phyloP scores from a whole-genome alignment of 768 basidiomycete species.

The Naganishia vaughanmartiniae region DNA sequence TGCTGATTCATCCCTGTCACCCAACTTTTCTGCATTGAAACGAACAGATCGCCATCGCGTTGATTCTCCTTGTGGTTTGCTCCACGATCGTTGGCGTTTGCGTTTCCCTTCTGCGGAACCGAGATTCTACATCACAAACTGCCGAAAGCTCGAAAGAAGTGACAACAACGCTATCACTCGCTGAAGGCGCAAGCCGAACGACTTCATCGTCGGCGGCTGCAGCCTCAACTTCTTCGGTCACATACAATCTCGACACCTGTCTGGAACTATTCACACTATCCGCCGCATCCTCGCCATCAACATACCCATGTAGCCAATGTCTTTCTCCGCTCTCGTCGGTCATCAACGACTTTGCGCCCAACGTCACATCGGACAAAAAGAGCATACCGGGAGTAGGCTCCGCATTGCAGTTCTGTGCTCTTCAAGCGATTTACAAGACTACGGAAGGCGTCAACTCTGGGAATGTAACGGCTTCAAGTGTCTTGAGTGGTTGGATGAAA shows the following conservation, averaged over 20 bases:
- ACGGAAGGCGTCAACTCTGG: conserved; percentile 11
- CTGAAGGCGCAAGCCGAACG: background rate
- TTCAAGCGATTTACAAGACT: conserved; percentile 42
- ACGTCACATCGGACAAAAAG: conserved; percentile 30
- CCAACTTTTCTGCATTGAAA: background rate
- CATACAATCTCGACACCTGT: conserved; percentile 41
- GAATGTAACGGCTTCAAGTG: background rate
- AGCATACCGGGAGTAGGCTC: conserved; percentile 44
- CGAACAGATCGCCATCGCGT: conserved; percentile 34
- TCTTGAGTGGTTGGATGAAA: conserved; percentile 35
- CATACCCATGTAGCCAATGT: conserved; percentile 50
- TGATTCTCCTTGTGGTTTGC: conserved; percentile 34
- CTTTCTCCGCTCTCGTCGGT: conserved; percentile 42
- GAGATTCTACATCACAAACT: conserved; percentile 15
- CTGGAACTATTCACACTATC: conserved; percentile 39
- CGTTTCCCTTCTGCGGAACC: conserved; percentile 34
- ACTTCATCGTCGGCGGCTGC: conserved; percentile 33
- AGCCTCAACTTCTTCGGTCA: conserved; percentile 11
- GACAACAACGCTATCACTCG: background rate
- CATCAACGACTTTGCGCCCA: conserved; percentile 44
- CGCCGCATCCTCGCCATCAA: conserved; percentile 34
- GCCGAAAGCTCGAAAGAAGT: conserved; percentile 8
- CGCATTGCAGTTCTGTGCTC: conserved; percentile 50
- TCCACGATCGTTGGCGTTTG: conserved; percentile 40
- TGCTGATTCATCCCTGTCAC: background rate